Base-by-base conservation (phyloP, 2,329 filamentous ascomycete genomes). In the Fusarium transvaalense region DNA sequence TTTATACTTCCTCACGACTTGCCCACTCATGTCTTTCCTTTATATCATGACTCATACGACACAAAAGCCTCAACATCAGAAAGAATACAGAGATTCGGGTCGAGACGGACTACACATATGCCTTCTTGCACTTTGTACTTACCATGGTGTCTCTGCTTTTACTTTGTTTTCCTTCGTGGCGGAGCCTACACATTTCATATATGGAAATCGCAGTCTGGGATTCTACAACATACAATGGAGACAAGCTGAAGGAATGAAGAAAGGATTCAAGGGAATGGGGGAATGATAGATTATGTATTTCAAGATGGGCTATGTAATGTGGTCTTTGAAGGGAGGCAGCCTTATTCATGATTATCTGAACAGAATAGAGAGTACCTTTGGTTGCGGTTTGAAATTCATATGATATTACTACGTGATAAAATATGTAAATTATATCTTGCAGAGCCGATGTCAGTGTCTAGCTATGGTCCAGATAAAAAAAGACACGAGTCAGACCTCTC, bases 301-400 rank as follows among this genome's bases (percentile, higher is more conserved):
- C 29, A 43, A 31, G 17, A 51, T 46, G 37, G 48, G 19, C 25
- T 58, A 58, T 19, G 52, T 29, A 47, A 21, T 43, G 34, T 54
- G 55, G 32, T 31, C 29, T 62, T 27, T 13, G 35, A 19, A 57
- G 31, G 23, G n/a, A n/a, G 27, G 31, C 27, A 50, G 37, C 43
- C 27, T 31, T 43, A 15, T 53, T 39, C 35, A 32, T 47, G 35
- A 47, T 46, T 25, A 41, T n/a, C 34, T 37, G 25, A 39, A 34
- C 39, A 32, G 12, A 58, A 59, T 60, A 47, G 31, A 39, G 27
- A 43, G n/a, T n/a, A 25, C 34, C 14, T 32, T 42, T 31, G 46
- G 54, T 53, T 34, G 35, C 35, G 41, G 32, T 64, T 64, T 64
- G 61, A 64, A 64, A 53, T 64, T 64, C 34, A 65, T 35, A 17